Conservation (phyloP, 2,329 filamentous ascomycete species). For the Fusarium concolor region DNA sequence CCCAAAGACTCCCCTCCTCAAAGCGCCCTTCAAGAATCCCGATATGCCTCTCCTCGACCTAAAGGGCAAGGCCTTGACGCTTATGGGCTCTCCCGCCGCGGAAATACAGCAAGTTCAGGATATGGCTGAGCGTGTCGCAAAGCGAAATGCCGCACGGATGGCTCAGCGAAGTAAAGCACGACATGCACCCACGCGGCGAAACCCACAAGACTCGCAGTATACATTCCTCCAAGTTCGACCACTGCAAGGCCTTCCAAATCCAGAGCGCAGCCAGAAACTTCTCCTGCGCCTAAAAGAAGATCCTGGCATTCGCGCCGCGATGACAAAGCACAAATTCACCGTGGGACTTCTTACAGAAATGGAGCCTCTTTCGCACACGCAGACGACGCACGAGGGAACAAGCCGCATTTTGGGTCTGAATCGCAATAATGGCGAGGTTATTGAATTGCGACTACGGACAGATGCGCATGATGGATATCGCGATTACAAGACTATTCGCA, state of each 20-base stretch:
- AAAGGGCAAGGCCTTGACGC: constrained; percentile 68
- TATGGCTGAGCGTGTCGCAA: constrained; percentile 61
- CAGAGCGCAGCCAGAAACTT: constrained; percentile 76
- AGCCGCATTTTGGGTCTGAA: constrained; percentile 87
- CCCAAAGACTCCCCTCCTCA: constrained; percentile 73
- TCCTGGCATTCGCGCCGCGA: constrained; percentile 83
- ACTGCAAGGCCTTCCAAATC: constrained; percentile 80
- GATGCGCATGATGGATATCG: constrained; percentile 94
- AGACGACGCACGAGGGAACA: constrained; percentile 75
- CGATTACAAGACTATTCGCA: constrained; percentile 90
- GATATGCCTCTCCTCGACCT: constrained; percentile 62
- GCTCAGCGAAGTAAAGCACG: constrained; percentile 47
- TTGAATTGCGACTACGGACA: constrained; percentile 90
- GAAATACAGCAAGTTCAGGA: constrained; percentile 67
- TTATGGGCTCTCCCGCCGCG: constrained; percentile 72
- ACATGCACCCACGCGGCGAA: constrained; percentile 24
- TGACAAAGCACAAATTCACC: constrained; percentile 85
- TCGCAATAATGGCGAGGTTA: constrained; percentile 86
- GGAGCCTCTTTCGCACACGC: constrained; percentile 86
- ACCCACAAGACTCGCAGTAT: constrained; percentile 72
- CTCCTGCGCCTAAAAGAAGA: constrained; percentile 83
- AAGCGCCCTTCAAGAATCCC: constrained; percentile 71
- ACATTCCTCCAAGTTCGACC: constrained; percentile 85
- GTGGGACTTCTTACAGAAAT: constrained; percentile 94
- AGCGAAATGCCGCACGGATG: constrained; percentile 58